Evolutionary conservation across 805 yeast genomes (phyloP), one percentile per base, ranked within the genome.

Genomic region (Metschnikowia peoriensis): DNA sequence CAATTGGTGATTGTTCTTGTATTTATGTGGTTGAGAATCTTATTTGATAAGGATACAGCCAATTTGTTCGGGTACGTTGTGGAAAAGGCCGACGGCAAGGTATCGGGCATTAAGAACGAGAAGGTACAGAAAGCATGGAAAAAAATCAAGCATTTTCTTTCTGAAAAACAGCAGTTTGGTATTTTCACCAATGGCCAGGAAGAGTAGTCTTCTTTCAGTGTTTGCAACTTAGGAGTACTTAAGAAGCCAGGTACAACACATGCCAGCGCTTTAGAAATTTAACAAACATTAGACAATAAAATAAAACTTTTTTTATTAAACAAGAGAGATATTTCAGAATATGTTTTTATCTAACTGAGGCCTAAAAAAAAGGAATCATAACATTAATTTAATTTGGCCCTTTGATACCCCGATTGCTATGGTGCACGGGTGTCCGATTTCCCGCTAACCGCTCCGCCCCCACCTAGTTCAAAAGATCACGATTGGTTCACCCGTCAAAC

Each of bases 1-100:
- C 88, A 86, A 46, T 72, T 88, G 62, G 77, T 77, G 14, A 63
- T 80, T 42, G 85, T 84, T 65, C 58, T 76, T 49, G 66, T 78
- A 52, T 82, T 88, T 64, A 84, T 82, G 70, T 87, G 93, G 91
- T 70, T 88, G 58, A 79, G 90, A 69, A 66, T 88, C 49, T 79
- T 86, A 56, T 85, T 76, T 63, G 76, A 74, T 65, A 72, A 71
- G 53, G 75, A 75, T 54, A 77, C 83, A 4, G 71, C 76, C 48
- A 70, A 66, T 51, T 71, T 80, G 58, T 66, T 81, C 52, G 68
- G 63, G 44, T 66, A 76, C 14, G 50, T 79, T 44, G 58, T 81
- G 38, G 68, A 67, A 17, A 73, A 72, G 55, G 59, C 80, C 38
- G 85, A 81, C 61, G 70, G 73, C 14, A 62, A 66, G 44, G 63